Evolutionary conservation across 176 grass and related monocot genomes (phyloP), one percentile per base, ranked within the genome.

Genomic region (Ensete glaucum): DNA sequence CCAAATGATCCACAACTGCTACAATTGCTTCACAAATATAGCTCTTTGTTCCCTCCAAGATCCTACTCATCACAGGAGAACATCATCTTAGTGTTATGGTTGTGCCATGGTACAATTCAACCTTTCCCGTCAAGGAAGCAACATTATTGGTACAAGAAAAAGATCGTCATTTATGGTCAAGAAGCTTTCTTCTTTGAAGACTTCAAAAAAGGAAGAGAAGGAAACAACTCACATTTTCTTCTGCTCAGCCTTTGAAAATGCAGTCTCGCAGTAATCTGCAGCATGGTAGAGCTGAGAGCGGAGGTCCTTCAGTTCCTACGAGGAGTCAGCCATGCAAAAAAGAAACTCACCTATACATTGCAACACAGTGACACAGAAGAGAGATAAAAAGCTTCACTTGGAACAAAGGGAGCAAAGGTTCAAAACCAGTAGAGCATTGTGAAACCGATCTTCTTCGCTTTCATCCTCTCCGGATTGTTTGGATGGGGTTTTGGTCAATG

Each of bases 281-380:
- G 87, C 89, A 67, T 86, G 59, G 70, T 92, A 80, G 59, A 92
- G 85, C 80, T 92, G 93, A 1, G 71, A 86, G 27, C 82, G 69
- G 81, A 92, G 85, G 59, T 92, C 87, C 85, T 92, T 88, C 76
- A 96, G 73, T 83, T 97, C 93, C 90, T 97, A 68, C 73, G 62
- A 4, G 12, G 50, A 50, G 9, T 65, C 8, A 50, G 67, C 3
- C 34, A 43, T 43, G 17, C 3, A 25, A 9, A 70, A 1, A 70
- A 48, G 63, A 73, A 71, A 5, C 62, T 63, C 52, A 8, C 57
- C 17, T 21, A 9, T 21, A 17, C n/a, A n/a, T 60, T 15, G 16
- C 57, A 60, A 8, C 57, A 60, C 17, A 0, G 17, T 80, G 89
- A 43, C 74, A 78, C 19, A 73, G 75, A 73, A 80, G 73, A 64